Percentiles rank a stretch among this genome's conserved stretches.
Evolutionary conservation across 768 basidiomycete genomes (phyloP).

Genomic region (Termitomyces sp.): DNA sequence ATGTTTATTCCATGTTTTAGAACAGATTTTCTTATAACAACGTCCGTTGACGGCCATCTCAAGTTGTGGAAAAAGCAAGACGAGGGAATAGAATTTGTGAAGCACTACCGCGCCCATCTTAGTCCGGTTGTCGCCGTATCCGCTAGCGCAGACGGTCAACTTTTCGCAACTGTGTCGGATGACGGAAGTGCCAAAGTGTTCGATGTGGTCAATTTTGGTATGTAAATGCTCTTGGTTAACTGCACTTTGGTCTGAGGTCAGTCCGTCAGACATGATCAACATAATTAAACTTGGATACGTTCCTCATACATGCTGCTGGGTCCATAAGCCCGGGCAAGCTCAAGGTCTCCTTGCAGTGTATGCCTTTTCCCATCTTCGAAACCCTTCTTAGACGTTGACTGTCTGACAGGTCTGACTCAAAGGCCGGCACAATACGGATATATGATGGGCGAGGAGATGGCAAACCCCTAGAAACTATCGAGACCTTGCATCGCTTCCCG

Average conservation of each 20-base stretch:
- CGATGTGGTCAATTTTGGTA: conserved; percentile 97
- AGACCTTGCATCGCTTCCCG: conserved; percentile 78
- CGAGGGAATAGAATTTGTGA: conserved; percentile 94
- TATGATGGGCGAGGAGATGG: conserved; percentile 92
- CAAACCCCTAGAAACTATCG: conserved; percentile 69
- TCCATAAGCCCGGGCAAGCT: conserved; percentile 85
- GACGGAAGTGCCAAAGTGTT: conserved; percentile 94
- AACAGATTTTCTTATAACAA: conserved; percentile 91
- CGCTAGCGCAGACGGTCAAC: conserved; percentile 86
- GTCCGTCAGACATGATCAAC: conserved; percentile 89
- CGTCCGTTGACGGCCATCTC: conserved; percentile 90
- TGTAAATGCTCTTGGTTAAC: conserved; percentile 20
- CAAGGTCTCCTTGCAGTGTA: conserved; percentile 88
- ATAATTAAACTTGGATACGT: conserved; percentile 87
- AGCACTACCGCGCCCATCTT: conserved; percentile 93
- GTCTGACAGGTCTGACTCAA: conserved; percentile 66
- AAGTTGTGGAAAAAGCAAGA: conserved; percentile 99
- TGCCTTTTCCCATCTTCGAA: conserved; percentile 17
- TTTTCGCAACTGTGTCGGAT: conserved; percentile 89
- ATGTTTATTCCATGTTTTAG: conserved; percentile 33
- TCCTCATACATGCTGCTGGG: conserved; percentile 93
- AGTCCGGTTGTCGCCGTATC: conserved; percentile 75
- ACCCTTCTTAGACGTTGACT: conserved; percentile 11
- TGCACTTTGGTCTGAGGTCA: neutral
- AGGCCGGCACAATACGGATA: conserved; percentile 71